Percentiles rank a stretch among this genome's conserved stretches.
phyloP scores from a whole-genome alignment of 768 basidiomycete species.

The Suillus weaverae region DNA sequence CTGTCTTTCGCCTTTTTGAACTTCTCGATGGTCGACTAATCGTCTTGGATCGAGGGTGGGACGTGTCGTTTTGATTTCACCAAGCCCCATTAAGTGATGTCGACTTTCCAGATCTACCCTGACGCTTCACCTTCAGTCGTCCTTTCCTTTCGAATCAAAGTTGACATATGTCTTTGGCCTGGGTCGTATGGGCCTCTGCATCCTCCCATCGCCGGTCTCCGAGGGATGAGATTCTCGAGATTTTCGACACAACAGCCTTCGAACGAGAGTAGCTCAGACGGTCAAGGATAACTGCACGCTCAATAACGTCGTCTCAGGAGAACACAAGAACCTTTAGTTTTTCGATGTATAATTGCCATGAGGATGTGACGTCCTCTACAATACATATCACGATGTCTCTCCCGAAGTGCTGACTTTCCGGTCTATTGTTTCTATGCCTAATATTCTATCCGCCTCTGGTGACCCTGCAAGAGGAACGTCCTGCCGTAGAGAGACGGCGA shows the following conservation, averaged over 20 bases:
- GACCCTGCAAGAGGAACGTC: conserved; percentile 45
- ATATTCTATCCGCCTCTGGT: conserved; percentile 41
- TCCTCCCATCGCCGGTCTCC: conserved; percentile 19
- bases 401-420: neutral
- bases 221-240: conserved; percentile 21
- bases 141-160: conserved; percentile 49
- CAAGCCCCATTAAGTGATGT: conserved; percentile 21
- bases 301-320: neutral
- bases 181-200: conserved; percentile 41
- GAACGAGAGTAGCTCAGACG: conserved; percentile 28
- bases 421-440: conserved; percentile 10
- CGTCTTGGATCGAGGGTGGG: conserved; percentile 77
- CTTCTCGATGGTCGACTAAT: conserved; percentile 46
- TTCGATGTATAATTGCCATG: neutral
- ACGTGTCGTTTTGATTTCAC: conserved; percentile 13
- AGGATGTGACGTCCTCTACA: neutral
- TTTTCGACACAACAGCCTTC: conserved; percentile 23
- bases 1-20: neutral
- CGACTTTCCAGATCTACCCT: neutral
- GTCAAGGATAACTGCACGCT: conserved; percentile 15
- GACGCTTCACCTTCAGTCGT: conserved; percentile 31
- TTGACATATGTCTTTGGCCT: conserved; percentile 54
- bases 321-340: neutral
- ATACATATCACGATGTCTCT: neutral
- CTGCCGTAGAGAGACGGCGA: conserved; percentile 44